Conservation (phyloP, 2,329 filamentous ascomycete species). For the Aspergillus jensenii region DNA sequence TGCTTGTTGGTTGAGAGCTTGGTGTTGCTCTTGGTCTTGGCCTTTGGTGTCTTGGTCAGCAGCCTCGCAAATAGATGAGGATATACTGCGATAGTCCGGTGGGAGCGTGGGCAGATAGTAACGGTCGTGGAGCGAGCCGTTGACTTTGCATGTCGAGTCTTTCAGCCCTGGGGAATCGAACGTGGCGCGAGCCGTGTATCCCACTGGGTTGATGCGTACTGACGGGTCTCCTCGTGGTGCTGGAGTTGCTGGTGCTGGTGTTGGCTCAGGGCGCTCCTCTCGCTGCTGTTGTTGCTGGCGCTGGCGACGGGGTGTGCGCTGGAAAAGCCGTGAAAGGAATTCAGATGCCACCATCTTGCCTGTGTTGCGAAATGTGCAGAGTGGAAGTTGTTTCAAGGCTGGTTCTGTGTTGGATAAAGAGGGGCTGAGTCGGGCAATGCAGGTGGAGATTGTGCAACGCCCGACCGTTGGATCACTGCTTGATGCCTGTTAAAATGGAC, state of each 20-base stretch:
- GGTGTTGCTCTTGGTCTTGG: not conserved
- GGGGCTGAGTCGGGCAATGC: too few species aligned
- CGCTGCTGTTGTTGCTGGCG: not conserved
- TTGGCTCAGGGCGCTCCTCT: not conserved
- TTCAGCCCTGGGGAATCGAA: conserved; percentile 3
- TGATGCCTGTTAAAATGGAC: too few species aligned
- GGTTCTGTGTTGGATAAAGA: too few species aligned
- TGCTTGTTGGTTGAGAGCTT: not conserved
- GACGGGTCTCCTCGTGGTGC: not conserved
- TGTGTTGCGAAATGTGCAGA: not conserved
- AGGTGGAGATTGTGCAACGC: too few species aligned
- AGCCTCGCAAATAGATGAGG: too few species aligned
- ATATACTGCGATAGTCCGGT: not conserved
- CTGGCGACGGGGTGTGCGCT: not conserved
- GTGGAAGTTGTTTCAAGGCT: not conserved
- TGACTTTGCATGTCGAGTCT: not conserved
- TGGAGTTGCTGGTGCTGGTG: not conserved
- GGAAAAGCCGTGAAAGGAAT: not conserved
- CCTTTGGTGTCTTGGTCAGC: too few species aligned
- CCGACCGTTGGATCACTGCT: too few species aligned
- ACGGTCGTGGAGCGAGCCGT: not conserved
- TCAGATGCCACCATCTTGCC: not conserved
- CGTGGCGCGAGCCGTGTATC: conserved; percentile 8
- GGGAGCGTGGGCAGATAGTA: conserved; percentile 3
- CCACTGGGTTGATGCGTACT: not conserved